phyloP scores from a whole-genome alignment of 768 basidiomycete species.

The Vishniacozyma victoriae region DNA sequence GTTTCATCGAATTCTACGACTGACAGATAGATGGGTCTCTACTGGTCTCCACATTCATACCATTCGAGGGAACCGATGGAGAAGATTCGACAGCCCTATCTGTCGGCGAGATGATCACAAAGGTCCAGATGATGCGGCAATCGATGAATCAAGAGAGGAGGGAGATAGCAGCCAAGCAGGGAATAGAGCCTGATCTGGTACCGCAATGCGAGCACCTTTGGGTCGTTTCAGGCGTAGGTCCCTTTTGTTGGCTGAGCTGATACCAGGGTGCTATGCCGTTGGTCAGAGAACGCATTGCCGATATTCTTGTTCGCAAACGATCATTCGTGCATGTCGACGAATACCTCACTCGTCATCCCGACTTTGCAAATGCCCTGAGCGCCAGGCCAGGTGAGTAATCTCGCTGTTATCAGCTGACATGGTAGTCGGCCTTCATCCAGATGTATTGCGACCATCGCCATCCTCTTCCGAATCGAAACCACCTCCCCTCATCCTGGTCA shows the following conservation, averaged over 20 bases:
- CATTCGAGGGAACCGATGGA: conserved; percentile 42
- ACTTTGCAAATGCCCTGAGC: conserved; percentile 27
- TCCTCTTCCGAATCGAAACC: background rate
- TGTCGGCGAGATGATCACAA: conserved; percentile 42
- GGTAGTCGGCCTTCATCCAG: conserved; percentile 38
- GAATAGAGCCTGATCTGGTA: conserved; percentile 11
- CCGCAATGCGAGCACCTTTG: conserved; percentile 40
- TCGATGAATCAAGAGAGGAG: conserved; percentile 25
- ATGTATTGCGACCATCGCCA: conserved; percentile 13
- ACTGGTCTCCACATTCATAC: conserved; percentile 40
- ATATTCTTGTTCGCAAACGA: conserved; percentile 37
- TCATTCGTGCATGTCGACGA: conserved; percentile 41
- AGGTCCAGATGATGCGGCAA: conserved; percentile 24
- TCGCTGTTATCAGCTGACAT: conserved; percentile 1
- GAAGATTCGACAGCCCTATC: conserved; percentile 41
- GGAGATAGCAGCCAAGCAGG: conserved; percentile 1
- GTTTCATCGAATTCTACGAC: conserved; percentile 1
- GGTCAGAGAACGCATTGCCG: conserved; percentile 39
- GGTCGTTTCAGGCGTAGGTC: conserved; percentile 40
- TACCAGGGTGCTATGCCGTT: conserved; percentile 33
- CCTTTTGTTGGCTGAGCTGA: conserved; percentile 1
- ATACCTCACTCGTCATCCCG: conserved; percentile 41
- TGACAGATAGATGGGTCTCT: conserved; percentile 32
- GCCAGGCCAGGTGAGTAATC: conserved; percentile 30
- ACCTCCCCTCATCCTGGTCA: conserved; percentile 32